Base-by-base conservation (phyloP, 2,329 filamentous ascomycete species). In the Fusarium dimerum region DNA sequence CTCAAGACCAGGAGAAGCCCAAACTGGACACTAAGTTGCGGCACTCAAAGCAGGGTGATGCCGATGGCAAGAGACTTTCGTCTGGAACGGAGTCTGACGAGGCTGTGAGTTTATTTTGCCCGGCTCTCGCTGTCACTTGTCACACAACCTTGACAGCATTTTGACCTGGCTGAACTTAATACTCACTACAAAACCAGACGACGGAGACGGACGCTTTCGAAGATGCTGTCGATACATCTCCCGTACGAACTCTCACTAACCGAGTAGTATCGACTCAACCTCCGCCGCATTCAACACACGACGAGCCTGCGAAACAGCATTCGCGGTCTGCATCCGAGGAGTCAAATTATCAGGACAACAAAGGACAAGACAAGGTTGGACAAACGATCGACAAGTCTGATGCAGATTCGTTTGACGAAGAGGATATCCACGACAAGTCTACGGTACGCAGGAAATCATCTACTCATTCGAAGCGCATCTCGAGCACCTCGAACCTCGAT, bases 201-300 rank as follows among this genome's bases (percentile, higher is more conserved):
- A 59, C 60, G 36, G 72, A 72, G 30, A 54, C 66, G 32, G 72
- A 74, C 40, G 62, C 82, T 15, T 96, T 95, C 66, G 90, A 96
- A 74, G 91, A 96, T 78, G 91, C 90, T 50, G 76, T 84, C 62
- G 88, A 90, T 71, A 82, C 79, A 54, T 73, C 77, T 43, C 86
- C 84, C 34, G 76, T 83, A 47, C 83, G 87, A 55, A 90, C 87
- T 26, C 73, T 91, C 56, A 85, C 81, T 38, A 78, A 77, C 60
- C 73, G 78, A 66, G 62, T 66, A 48, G 60, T 65, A 6, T 72
- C 72, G 16, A 58, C 68, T 43, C 63, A 73, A 39, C 74, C 70
- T 54, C 66, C 67, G 20, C 66, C 59, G 46, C 51, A 64, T n/a
- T 51, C 65, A 36, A 49, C 54, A 32, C 57, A 63, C 26, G 54